phyloP scores from a whole-genome alignment of 805 yeast species.

The Pichia membranifaciens region DNA sequence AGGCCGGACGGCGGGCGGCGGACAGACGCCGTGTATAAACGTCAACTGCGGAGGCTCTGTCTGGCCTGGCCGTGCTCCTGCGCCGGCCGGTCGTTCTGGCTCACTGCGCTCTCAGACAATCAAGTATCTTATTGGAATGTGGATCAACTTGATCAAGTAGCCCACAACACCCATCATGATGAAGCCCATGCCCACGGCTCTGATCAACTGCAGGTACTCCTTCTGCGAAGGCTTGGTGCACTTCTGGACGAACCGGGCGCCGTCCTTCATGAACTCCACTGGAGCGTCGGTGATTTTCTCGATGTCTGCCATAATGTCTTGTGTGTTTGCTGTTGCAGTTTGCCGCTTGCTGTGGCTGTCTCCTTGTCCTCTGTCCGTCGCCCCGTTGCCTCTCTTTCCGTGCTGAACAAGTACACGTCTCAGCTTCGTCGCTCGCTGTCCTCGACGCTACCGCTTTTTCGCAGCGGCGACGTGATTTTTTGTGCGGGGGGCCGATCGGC shows the following conservation, averaged over 20 bases:
- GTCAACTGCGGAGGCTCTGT: too few species aligned
- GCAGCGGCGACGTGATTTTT: too few species aligned
- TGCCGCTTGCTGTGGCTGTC: too few species aligned
- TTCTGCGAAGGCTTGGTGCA: slow-evolving; percentile 90
- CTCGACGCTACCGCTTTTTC: too few species aligned
- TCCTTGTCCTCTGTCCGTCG: too few species aligned
- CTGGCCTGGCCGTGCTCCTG: too few species aligned
- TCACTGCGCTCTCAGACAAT: slow-evolving; percentile 58
- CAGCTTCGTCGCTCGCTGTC: too few species aligned
- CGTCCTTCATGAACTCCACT: slow-evolving; percentile 85
- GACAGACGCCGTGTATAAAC: slow-evolving; percentile 1
- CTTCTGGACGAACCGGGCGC: slow-evolving; percentile 78
- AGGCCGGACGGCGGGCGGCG: neutral
- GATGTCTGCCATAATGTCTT: slow-evolving; percentile 39
- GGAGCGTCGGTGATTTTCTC: slow-evolving; percentile 84
- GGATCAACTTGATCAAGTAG: slow-evolving; percentile 86
- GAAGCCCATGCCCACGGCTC: slow-evolving; percentile 96
- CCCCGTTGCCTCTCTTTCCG: too few species aligned
- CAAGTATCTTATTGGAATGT: slow-evolving; percentile 93
- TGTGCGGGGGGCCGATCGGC: too few species aligned
- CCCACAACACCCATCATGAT: slow-evolving; percentile 98
- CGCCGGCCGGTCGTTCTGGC: too few species aligned
- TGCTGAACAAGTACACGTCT: too few species aligned
- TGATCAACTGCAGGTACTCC: slow-evolving; percentile 82
- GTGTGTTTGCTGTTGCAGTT: too few species aligned